These are phyloP conservation scores for Umbelopsis ramanniana DNA, from an alignment of 192 early-diverging fungal species.

Conservation along the genomic window DNA sequence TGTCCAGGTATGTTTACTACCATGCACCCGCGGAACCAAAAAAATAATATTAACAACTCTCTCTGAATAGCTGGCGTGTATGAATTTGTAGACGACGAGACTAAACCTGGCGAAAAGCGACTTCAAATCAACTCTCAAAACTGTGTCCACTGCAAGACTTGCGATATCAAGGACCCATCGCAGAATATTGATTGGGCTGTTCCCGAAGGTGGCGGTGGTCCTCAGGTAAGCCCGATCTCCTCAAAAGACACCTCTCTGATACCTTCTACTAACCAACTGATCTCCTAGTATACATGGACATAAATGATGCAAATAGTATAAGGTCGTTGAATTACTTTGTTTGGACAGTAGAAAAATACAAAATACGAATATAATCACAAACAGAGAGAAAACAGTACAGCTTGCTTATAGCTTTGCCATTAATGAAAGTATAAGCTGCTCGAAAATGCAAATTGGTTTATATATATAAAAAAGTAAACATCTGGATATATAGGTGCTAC, in stretches of 20 bases:
- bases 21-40: too few species aligned
- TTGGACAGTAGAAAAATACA: background rate
- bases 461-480: too few species aligned
- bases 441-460: too few species aligned
- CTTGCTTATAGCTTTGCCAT: background rate
- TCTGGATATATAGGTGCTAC: background rate
- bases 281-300: constrained; percentile 15
- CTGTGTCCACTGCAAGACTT: constrained; percentile 99
- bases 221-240: constrained; percentile 46
- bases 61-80: constrained; percentile 82
- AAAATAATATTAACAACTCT: background rate
- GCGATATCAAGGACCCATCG: constrained; percentile 98
- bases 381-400: background rate
- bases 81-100: constrained; percentile 95
- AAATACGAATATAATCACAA: background rate
- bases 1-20: constrained; percentile 74
- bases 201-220: constrained; percentile 88
- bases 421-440: too few species aligned
- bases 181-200: constrained; percentile 99
- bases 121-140: constrained; percentile 98
- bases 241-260: background rate
- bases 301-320: background rate
- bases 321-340: background rate
- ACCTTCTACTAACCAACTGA: background rate
- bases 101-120: constrained; percentile 84